Evolutionary conservation across 2,329 filamentous ascomycete species (phyloP), one percentile per base, ranked within the genome.

Genomic region (Ceratocystis colombiana): DNA sequence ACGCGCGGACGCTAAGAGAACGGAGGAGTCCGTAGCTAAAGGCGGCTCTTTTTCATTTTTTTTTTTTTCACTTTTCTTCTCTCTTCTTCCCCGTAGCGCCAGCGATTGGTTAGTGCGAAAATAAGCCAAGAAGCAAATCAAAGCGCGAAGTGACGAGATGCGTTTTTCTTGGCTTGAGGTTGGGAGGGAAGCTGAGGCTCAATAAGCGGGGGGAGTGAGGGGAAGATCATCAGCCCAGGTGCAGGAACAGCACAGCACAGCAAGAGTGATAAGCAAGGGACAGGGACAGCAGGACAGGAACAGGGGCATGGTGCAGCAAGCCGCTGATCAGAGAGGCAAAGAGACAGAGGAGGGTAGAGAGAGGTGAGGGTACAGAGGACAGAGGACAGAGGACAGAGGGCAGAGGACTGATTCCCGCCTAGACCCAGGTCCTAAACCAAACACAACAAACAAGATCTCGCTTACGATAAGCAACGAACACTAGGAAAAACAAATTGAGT

Each of bases 181-280:
- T 50, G n/a, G 46, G 46, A 50, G 46, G 17, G n/a, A 22, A n/a
- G 46, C n/a, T 50, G 46, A 50, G 46, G 46, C n/a, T 50, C 46
- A 50, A 22, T n/a, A 6, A 10, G 20, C 17, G 46, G 46, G 3
- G n/a, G n/a, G 46, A 50, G 10, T 10, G 3, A 50, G 46, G 22
- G 46, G 46, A 50, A 25, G 33, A 37, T 37, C 33, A 37, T 12
- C 33, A 37, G 33, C 33, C 10, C 10, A 37, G 33, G 33, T 37
- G 33, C 46, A 50, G 46, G 5, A 50, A 50, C 46, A 50, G 46
- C 2, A 2, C 45, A 48, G 45, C 15, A 37, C 8, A 37, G 33
- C 33, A 12, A 37, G 33, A 37, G 33, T 37, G 33, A 37, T 37
- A 12, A 37, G 33, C 33, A 37, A 37, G 33, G 33, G 33, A 37